Conservation (phyloP, 257 asterid species). For the Fraxinus anomala region DNA sequence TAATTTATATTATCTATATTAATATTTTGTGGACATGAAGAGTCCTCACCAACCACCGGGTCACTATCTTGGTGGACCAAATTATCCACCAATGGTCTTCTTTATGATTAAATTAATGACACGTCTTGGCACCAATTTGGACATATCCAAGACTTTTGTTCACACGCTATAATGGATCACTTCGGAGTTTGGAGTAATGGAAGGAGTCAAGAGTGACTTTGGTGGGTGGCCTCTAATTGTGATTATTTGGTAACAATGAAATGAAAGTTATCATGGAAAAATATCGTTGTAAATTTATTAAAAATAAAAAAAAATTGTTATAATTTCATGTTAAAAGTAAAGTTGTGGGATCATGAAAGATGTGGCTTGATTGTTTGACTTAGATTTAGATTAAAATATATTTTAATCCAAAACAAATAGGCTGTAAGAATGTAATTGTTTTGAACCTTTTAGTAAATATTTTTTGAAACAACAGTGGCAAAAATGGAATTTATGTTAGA, state of each 20-base stretch:
- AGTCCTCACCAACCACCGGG: constrained; percentile 39
- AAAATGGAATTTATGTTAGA: no score
- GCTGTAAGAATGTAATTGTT: no score
- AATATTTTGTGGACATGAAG: constrained; percentile 24
- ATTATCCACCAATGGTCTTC: not conserved
- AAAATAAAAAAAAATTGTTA: no score
- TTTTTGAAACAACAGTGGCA: no score
- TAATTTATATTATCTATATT: not conserved
- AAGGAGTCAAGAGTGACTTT: not conserved
- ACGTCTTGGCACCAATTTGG: not conserved
- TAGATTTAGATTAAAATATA: no score
- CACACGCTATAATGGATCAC: not conserved
- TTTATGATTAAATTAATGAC: no score
- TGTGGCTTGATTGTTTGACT: no score
- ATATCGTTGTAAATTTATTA: not conserved
- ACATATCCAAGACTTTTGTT: not conserved
- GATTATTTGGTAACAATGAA: not conserved
- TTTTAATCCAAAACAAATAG: no score
- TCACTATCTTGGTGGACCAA: constrained; percentile 34
- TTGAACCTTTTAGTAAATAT: no score
- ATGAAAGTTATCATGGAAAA: not conserved
- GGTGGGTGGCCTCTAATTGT: not conserved
- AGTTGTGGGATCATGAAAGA: no score
- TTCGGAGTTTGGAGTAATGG: not conserved
- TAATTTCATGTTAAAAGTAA: no score